A percentile compares a stretch with the other conserved stretches of the same genome.
phyloP scores from a whole-genome alignment of 148 eudicot species.

The Persicaria tinctoria region DNA sequence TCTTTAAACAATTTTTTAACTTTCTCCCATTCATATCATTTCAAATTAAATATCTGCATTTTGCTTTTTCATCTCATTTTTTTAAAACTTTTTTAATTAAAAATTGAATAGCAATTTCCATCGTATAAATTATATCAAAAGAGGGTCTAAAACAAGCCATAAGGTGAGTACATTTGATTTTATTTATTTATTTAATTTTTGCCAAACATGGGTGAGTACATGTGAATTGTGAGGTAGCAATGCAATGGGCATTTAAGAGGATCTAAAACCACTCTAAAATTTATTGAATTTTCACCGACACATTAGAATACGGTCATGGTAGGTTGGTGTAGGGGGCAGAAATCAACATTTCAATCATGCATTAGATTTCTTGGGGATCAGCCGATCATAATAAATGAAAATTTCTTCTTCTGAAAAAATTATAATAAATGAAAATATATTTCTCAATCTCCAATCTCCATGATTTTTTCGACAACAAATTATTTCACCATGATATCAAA shows the following conservation, averaged over 20 bases:
- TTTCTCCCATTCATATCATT: too few relatives aligned
- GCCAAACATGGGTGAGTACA: neutral
- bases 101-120: too few relatives aligned
- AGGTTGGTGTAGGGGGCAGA: conserved; percentile 3
- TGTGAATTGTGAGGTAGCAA: neutral
- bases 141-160: too few relatives aligned
- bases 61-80: too few relatives aligned
- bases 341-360: conserved; percentile 2
- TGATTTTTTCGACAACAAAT: neutral
- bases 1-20: too few relatives aligned
- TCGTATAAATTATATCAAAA: too few relatives aligned
- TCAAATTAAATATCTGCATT: too few relatives aligned
- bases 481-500: neutral
- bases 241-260: neutral
- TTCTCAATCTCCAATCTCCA: neutral
- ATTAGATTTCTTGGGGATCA: neutral
- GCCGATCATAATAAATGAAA: neutral
- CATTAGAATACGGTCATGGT: neutral
- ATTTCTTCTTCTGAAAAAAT: neutral
- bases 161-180: too few relatives aligned
- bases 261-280: neutral
- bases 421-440: neutral
- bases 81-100: too few relatives aligned
- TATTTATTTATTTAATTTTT: too few relatives aligned
- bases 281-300: conserved; percentile 1